These are phyloP conservation scores for Pyrenochaeta sp. DNA, from an alignment of 2,329 filamentous ascomycete species.

Conservation along the genomic window DNA sequence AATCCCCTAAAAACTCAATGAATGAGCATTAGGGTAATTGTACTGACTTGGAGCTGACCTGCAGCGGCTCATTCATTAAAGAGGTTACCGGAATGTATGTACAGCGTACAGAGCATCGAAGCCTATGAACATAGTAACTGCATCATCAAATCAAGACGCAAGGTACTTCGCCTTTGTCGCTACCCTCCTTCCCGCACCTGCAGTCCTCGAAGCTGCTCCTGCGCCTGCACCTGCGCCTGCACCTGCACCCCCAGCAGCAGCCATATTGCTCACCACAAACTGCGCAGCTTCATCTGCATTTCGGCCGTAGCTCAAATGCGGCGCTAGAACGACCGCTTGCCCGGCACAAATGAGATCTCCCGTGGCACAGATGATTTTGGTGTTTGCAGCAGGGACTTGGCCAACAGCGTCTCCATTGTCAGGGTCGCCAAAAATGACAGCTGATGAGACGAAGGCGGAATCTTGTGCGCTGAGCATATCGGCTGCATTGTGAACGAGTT, in stretches of 20 bases:
- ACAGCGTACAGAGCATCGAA: no score
- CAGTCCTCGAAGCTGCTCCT: neutral
- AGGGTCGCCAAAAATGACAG: slow-evolving; percentile 51
- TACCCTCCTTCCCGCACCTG: no score
- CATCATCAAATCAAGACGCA: no score
- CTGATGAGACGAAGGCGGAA: slow-evolving; percentile 32
- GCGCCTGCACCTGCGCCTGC: slow-evolving; percentile 4
- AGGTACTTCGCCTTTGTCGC: no score
- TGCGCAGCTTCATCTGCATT: slow-evolving; percentile 43
- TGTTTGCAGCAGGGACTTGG: slow-evolving; percentile 40
- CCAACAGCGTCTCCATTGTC: slow-evolving; percentile 45
- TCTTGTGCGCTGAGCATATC: slow-evolving; percentile 33
- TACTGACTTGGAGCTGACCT: no score
- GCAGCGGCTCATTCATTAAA: no score
- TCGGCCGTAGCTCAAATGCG: slow-evolving; percentile 46
- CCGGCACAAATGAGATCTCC: slow-evolving; percentile 48
- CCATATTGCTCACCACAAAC: slow-evolving; percentile 37
- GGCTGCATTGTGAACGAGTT: slow-evolving; percentile 58
- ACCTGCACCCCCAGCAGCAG: slow-evolving; percentile 4
- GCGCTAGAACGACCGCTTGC: slow-evolving; percentile 36
- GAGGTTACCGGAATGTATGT: no score
- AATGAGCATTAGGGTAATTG: no score
- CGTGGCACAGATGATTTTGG: slow-evolving; percentile 45
- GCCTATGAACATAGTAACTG: no score
- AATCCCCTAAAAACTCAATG: no score